A percentile compares a stretch with the other conserved stretches of the same genome.
Evolutionary conservation across 2,329 filamentous ascomycete genomes (phyloP).

Genomic region (Xylaria sp.): DNA sequence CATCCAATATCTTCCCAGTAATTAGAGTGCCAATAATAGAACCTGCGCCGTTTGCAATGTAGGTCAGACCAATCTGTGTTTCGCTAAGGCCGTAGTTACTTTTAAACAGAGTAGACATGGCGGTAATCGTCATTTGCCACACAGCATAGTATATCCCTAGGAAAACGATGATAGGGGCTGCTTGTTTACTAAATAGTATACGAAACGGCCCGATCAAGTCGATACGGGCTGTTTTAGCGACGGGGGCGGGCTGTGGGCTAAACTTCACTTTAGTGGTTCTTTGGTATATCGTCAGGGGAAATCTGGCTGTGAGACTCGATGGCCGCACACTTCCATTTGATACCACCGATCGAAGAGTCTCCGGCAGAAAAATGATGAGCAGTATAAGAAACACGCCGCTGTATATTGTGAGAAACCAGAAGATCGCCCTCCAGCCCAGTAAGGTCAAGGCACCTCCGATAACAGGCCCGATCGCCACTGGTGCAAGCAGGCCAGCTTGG

Average conservation of each 20-base stretch:
- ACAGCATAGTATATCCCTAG: slow-evolving; percentile 63
- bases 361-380: slow-evolving; percentile 58
- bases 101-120: slow-evolving; percentile 61
- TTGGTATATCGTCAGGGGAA: slow-evolving; percentile 50
- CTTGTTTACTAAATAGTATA: slow-evolving; percentile 57
- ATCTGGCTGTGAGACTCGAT: slow-evolving; percentile 38
- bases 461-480: slow-evolving; percentile 57
- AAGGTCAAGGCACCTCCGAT: slow-evolving; percentile 64
- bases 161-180: slow-evolving; percentile 58
- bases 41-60: slow-evolving; percentile 65
- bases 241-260: slow-evolving; percentile 29
- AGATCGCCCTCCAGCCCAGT: slow-evolving; percentile 64
- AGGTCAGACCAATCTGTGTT: slow-evolving; percentile 60
- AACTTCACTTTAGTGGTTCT: slow-evolving; percentile 44
- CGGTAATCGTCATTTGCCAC: slow-evolving; percentile 66
- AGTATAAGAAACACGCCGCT: slow-evolving; percentile 53
- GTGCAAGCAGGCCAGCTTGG: slow-evolving; percentile 50
- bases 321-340: slow-evolving; percentile 53
- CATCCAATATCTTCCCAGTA: slow-evolving; percentile 63
- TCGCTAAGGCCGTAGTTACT: slow-evolving; percentile 55
- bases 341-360: slow-evolving; percentile 57
- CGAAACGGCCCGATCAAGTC: slow-evolving; percentile 58
- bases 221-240: slow-evolving; percentile 50
- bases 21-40: slow-evolving; percentile 64
- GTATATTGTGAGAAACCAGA: slow-evolving; percentile 64